These are phyloP conservation scores for Alternaria sp. DNA, from an alignment of 2,329 filamentous ascomycete genomes.

Conservation along the genomic window DNA sequence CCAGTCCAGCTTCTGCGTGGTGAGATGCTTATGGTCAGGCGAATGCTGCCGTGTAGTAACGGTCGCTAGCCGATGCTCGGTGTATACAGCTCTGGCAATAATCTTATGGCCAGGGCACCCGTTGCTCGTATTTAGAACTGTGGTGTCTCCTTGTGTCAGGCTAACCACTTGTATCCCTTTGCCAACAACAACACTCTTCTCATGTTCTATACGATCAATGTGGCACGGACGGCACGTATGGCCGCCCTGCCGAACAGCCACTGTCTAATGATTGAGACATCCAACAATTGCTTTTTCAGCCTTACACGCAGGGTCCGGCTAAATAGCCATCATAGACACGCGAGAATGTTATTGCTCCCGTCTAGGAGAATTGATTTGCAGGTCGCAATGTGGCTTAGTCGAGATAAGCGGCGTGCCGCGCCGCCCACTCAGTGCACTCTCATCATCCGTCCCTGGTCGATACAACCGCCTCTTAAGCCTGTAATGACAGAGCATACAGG, in stretches of 20 bases:
- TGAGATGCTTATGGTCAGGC: neutral
- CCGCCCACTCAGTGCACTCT: constrained; percentile 1
- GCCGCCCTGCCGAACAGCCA: constrained; percentile 24
- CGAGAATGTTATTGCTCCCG: neutral
- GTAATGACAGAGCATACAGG: neutral
- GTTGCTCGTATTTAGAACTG: no score
- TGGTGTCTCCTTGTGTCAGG: no score
- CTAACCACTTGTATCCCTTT: neutral
- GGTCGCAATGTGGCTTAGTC: constrained; percentile 16
- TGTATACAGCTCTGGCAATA: neutral
- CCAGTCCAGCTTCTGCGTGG: neutral
- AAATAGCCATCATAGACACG: constrained; percentile 22
- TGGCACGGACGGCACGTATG: constrained; percentile 25
- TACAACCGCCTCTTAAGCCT: neutral
- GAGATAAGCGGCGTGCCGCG: constrained; percentile 16
- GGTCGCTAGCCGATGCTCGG: neutral
- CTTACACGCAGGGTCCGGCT: constrained; percentile 20
- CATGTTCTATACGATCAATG: constrained; percentile 16
- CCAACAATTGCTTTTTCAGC: constrained; percentile 10
- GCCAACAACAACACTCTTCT: constrained; percentile 1
- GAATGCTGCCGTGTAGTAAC: neutral
- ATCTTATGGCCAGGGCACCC: neutral
- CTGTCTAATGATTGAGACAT: neutral
- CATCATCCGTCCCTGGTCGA: constrained; percentile 4
- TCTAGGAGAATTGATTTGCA: constrained; percentile 11